Conservation (phyloP, 306 rosid species). For the Pterocarpus macrocarpus region DNA sequence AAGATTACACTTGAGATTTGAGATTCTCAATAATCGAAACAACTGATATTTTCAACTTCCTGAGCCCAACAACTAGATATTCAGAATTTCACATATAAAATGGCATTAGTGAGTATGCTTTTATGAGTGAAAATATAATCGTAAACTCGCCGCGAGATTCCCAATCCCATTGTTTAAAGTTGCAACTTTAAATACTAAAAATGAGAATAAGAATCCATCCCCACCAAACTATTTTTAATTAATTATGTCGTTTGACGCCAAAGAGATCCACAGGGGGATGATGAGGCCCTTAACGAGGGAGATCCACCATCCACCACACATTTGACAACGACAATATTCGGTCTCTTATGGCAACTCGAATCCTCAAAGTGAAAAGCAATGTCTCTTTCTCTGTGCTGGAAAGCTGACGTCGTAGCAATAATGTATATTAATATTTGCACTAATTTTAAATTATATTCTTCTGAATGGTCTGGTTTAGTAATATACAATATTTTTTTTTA, state of each 20-base stretch:
- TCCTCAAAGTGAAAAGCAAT: slow-evolving; percentile 32
- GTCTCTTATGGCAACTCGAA: slow-evolving; percentile 36
- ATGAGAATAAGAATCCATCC: slow-evolving; percentile 46
- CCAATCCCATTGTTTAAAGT: slow-evolving; percentile 28
- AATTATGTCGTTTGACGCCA: slow-evolving; percentile 19
- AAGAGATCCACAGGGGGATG: slow-evolving; percentile 31
- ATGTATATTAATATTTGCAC: not conserved
- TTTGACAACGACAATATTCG: slow-evolving; percentile 39
- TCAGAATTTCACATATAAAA: not conserved
- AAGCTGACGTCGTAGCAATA: slow-evolving; percentile 35
- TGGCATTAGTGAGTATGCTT: not conserved
- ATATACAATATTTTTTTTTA: not conserved
- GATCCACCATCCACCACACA: slow-evolving; percentile 37
- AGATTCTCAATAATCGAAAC: not conserved
- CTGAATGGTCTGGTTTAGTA: too few species aligned
- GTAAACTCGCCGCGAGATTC: slow-evolving; percentile 26
- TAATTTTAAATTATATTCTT: not conserved
- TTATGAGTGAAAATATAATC: slow-evolving; percentile 4
- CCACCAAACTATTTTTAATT: not conserved
- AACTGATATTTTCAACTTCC: not conserved
- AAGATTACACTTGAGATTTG: not conserved
- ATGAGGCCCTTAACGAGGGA: slow-evolving; percentile 44
- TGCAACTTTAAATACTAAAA: not conserved
- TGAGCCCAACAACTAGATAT: not conserved
- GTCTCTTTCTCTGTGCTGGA: slow-evolving; percentile 45